Conservation (phyloP, 768 basidiomycete species). For the Amanita brunnescens region DNA sequence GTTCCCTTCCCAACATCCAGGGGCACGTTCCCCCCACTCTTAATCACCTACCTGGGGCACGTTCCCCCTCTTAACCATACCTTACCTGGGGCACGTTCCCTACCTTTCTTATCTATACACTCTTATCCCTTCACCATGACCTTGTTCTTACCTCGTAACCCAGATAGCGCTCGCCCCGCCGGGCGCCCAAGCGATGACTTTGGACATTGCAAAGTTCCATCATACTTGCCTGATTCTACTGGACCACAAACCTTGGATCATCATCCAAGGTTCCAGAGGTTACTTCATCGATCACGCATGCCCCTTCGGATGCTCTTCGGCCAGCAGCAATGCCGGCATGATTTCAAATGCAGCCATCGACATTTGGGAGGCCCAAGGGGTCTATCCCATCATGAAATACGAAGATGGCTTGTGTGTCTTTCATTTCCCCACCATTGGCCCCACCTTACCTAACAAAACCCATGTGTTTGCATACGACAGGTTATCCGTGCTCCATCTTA, state of each 20-base stretch:
- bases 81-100: too few relatives aligned
- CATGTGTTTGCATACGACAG: slow-evolving; percentile 7
- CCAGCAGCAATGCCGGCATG: slow-evolving; percentile 16
- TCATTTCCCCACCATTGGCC: slow-evolving; percentile 3
- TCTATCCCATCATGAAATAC: slow-evolving; percentile 12
- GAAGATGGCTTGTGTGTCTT: slow-evolving; percentile 23
- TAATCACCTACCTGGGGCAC: too few relatives aligned
- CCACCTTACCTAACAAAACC: neutral
- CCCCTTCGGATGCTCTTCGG: slow-evolving; percentile 15
- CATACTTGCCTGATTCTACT: slow-evolving; percentile 21
- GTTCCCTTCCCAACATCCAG: too few relatives aligned
- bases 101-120: neutral
- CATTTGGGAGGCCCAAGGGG: slow-evolving; percentile 13
- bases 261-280: slow-evolving; percentile 8
- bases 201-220: slow-evolving; percentile 25
- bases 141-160: too few relatives aligned
- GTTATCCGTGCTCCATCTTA: neutral
- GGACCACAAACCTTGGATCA: slow-evolving; percentile 20
- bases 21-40: too few relatives aligned
- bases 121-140: neutral
- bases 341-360: slow-evolving; percentile 14
- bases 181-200: slow-evolving; percentile 18
- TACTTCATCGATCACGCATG: slow-evolving; percentile 18
- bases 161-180: slow-evolving; percentile 3
- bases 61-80: neutral